Evolutionary conservation across 177 flowering plant species (phyloP).

Genomic region (Tripterygium wilfordii): DNA sequence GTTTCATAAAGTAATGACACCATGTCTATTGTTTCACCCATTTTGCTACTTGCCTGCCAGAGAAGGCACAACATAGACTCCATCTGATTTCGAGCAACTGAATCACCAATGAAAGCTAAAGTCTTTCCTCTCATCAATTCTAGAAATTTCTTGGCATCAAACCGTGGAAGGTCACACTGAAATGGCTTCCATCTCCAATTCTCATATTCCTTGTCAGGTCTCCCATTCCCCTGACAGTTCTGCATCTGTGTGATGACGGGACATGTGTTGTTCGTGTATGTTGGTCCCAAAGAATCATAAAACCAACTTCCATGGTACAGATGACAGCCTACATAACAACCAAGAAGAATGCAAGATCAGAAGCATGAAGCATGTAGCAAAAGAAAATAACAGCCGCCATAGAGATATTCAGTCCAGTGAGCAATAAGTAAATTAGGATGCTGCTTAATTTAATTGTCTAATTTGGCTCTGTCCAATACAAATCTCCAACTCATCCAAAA

Average conservation of each 20-base stretch:
- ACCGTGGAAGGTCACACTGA: slow-evolving; percentile 82
- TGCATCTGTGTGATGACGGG: slow-evolving; percentile 87
- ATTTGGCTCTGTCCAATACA: too few species aligned
- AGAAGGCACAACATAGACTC: slow-evolving; percentile 91
- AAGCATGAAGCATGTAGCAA: not conserved
- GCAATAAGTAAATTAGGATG: too few species aligned
- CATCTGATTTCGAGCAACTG: slow-evolving; percentile 97
- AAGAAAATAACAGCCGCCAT: not conserved
- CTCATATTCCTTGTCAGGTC: slow-evolving; percentile 92
- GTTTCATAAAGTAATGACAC: not conserved
- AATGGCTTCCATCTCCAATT: slow-evolving; percentile 85
- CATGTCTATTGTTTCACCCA: too few species aligned
- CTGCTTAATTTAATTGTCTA: too few species aligned
- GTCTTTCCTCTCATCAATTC: slow-evolving; percentile 94
- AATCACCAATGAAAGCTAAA: slow-evolving; percentile 88
- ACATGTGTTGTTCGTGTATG: slow-evolving; percentile 80
- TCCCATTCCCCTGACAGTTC: slow-evolving; percentile 93
- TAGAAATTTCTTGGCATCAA: slow-evolving; percentile 72
- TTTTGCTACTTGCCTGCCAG: slow-evolving; percentile 63
- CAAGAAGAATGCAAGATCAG: not conserved
- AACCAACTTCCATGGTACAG: slow-evolving; percentile 81
- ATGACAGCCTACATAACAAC: slow-evolving; percentile 48
- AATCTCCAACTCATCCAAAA: too few species aligned
- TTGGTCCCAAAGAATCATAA: slow-evolving; percentile 65
- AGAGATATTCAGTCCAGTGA: not conserved